Evolutionary conservation across 2,329 filamentous ascomycete species (phyloP), one percentile per base, ranked within the genome.

Genomic region (Elsinoe batatas): DNA sequence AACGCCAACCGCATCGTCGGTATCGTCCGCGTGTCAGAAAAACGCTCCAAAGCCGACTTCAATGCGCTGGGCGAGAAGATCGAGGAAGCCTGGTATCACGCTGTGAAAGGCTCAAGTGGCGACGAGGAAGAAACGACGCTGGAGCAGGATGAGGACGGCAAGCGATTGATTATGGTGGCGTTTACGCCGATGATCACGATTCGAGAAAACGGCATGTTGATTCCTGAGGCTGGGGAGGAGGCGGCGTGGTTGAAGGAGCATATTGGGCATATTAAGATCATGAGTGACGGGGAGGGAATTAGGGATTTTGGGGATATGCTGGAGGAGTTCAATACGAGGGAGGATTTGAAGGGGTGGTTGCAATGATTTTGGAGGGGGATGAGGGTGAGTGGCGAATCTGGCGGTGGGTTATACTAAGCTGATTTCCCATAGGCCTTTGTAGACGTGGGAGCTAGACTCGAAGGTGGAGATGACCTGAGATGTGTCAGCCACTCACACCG

Each of bases 181-280:
- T 51, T 51, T 15, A 51, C 47, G 33, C 47, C 47, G 32, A 51
- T 51, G 47, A 51, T 51, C 35, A 51, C 47, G 6, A 51, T 51
- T n/a, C 30, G 47, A 17, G 47, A 51, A 33, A 35, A 20, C 17
- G 47, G 47, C 3, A 51, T 51, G 47, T 15, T 20, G 5, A 51
- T 51, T n/a, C 47, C 47, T 3, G 47, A 51, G 18, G 47, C 47
- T 7, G 47, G 47, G 1, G 37, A 26, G 35, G 47, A 51, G 33
- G 33, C 32, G 26, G 26, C 17, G 18, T 51, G 47, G 47, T 35
- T 51, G 26, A 51, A 51, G 47, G 32, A 51, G 32, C 33, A 51
- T 38, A n/a, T 51, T n/a, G 26, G 26, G 26, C 33, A 51, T 35
- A 51, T 51, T 17, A 51, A 51, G 33, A 17, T 35, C 26, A 51